phyloP scores from a whole-genome alignment of 345 rosid genomes.

The Pistacia vera region DNA sequence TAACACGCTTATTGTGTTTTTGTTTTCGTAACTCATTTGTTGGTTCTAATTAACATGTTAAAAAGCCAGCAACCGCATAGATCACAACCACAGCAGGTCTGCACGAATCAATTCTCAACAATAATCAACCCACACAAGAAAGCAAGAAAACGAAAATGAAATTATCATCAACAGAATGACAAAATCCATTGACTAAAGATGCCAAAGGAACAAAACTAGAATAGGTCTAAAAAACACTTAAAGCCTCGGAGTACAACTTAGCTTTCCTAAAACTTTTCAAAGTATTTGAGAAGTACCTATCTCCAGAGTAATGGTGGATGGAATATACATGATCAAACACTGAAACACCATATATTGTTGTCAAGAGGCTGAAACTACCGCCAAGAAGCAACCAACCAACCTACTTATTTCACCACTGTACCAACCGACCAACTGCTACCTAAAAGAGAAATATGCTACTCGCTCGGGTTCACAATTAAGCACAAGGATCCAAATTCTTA shows the following conservation, averaged over 20 bases:
- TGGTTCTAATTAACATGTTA: neutral
- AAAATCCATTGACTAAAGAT: slow-evolving; percentile 18
- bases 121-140: neutral
- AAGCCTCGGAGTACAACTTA: slow-evolving; percentile 36
- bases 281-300: slow-evolving; percentile 39
- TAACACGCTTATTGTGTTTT: neutral
- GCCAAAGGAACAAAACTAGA: slow-evolving; percentile 21
- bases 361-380: slow-evolving; percentile 32
- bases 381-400: slow-evolving; percentile 22
- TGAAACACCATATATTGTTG: slow-evolving; percentile 29
- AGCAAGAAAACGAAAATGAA: neutral
- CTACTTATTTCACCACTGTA: slow-evolving; percentile 33
- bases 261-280: slow-evolving; percentile 32
- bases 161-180: slow-evolving; percentile 4
- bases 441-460: slow-evolving; percentile 12
- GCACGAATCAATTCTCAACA: neutral
- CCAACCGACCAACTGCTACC: slow-evolving; percentile 22
- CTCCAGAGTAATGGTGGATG: slow-evolving; percentile 31
- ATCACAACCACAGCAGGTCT: neutral
- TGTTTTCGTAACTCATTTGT: neutral
- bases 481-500: slow-evolving; percentile 16
- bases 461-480: neutral
- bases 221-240: slow-evolving; percentile 19
- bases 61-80: neutral
- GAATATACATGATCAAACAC: slow-evolving; percentile 37